Base-by-base conservation (phyloP, 2,329 filamentous ascomycete genomes). In the Cladophialophora immunda region DNA sequence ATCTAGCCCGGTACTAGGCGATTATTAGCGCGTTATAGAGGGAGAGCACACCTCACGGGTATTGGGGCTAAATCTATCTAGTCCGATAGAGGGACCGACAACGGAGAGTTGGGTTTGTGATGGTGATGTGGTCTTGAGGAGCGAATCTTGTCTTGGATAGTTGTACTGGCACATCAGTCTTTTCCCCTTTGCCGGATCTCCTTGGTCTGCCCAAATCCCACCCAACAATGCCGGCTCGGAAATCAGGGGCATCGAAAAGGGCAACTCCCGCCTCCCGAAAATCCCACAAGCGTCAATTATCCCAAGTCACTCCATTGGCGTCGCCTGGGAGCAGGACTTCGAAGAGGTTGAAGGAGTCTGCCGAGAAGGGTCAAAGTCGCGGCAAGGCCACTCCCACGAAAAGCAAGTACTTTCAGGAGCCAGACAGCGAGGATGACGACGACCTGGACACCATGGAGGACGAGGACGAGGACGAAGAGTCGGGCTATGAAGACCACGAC, bases 391-490 rank as follows among this genome's bases (percentile, higher is more conserved):
- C 82, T 11, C 74, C 81, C 5, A 83, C 78, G 67, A 84, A 81
- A 73, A 85, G 83, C 76, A 83, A 81, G 72, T 85, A 85, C 71
- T 86, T 86, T 66, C 74, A 80, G 58, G 68, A 73, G 4, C 34
- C 52, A 8, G 69, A 71, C 15, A 65, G 69, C 63, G 81, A 83
- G 62, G 77, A 79, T 52, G 76, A 79, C 5, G 58, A 62, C 63
- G 56, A n/a, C n/a, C n/a, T 54, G 75, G 73, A 50, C 22, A 3
- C 72, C 74, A 77, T 30, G 11, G 41, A 58, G 45, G 64, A 62
- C 27, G 38, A 64, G 22, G 13, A 19, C n/a, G 4, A 52, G 17
- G 19, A 38, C 7, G 61, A 32, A 72, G 76, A 65, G 50, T 62
- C 64, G 27, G 69, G 60, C 38, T 55, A 47, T 25, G 70, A 77